A percentile compares a stretch with the other conserved stretches of the same genome.
phyloP scores from a whole-genome alignment of 257 asterid species.

The Ballota nigra region DNA sequence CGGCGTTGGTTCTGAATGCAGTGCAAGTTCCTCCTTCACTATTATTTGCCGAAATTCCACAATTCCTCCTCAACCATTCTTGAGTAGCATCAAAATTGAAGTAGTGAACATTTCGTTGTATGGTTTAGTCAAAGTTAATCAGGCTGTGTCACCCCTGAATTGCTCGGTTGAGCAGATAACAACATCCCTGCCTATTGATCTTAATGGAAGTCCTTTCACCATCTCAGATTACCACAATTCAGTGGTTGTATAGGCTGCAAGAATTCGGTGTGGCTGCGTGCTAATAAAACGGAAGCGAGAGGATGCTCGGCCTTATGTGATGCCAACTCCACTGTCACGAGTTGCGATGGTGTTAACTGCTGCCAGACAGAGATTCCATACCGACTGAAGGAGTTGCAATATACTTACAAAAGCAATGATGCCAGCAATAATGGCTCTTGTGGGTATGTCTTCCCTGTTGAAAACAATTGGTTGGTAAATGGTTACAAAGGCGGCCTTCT shows the following conservation, averaged over 20 bases:
- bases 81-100: constrained; percentile 29
- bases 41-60: constrained; percentile 24
- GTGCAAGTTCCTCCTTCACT: constrained; percentile 29
- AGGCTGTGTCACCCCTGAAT: constrained; percentile 16
- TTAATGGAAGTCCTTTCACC: constrained; percentile 27
- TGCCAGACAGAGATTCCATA: constrained; percentile 23
- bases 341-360: constrained; percentile 33
- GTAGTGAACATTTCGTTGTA: not conserved
- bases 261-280: constrained; percentile 22
- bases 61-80: constrained; percentile 11
- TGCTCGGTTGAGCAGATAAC: constrained; percentile 19
- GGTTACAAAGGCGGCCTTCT: constrained; percentile 17
- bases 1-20: constrained; percentile 35
- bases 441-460: constrained; percentile 35
- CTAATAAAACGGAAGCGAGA: constrained; percentile 5
- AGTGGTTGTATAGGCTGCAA: constrained; percentile 33
- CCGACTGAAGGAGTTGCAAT: constrained; percentile 1
- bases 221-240: constrained; percentile 19
- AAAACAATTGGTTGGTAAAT: constrained; percentile 19
- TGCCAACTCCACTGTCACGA: not conserved
- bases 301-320: constrained; percentile 33
- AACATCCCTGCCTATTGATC: not conserved
- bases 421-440: constrained; percentile 12
- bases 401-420: constrained; percentile 14
- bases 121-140: constrained; percentile 19